Evolutionary conservation across 2,329 filamentous ascomycete species (phyloP).

Genomic region (Parastagonospora nodorum): DNA sequence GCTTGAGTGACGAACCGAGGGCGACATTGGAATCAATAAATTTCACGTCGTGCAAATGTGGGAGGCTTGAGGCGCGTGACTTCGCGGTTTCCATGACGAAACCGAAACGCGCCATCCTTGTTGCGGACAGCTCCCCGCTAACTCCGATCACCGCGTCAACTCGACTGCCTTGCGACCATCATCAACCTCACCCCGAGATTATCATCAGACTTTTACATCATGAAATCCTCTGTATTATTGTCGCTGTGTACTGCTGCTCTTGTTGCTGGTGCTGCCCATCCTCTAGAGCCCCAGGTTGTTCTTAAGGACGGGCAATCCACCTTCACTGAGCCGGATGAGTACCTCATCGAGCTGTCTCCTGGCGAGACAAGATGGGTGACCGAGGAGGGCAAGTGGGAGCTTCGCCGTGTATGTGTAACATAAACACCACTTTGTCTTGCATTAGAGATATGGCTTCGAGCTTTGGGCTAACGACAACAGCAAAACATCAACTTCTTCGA

Average conservation of each 20-base stretch:
- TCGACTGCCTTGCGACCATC: constrained; percentile 4
- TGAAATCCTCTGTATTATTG: constrained; percentile 43
- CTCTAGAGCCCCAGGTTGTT: constrained; percentile 33
- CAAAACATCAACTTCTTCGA: constrained; percentile 91
- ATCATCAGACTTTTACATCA: constrained; percentile 15
- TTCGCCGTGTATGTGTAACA: constrained; percentile 70
- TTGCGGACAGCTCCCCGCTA: constrained; percentile 13
- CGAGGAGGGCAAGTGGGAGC: constrained; percentile 92
- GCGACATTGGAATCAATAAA: too few species aligned
- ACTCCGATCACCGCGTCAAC: constrained; percentile 34
- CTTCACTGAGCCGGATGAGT: constrained; percentile 39
- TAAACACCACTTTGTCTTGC: background rate
- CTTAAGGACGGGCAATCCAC: constrained; percentile 35
- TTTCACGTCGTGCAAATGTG: too few species aligned
- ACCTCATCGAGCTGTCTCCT: constrained; percentile 81
- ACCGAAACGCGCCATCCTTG: constrained; percentile 7
- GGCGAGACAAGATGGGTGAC: constrained; percentile 86
- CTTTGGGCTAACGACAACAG: constrained; percentile 53
- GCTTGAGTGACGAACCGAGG: too few species aligned
- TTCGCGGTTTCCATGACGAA: constrained; percentile 8
- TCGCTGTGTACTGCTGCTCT: constrained; percentile 38
- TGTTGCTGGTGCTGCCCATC: constrained; percentile 32
- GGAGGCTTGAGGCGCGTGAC: constrained; percentile 2
- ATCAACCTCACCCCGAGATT: constrained; percentile 7
- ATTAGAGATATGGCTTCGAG: background rate